Evolutionary conservation across 1,139 yeast species (phyloP).

Genomic region (Magnusiomyces magnusii): DNA sequence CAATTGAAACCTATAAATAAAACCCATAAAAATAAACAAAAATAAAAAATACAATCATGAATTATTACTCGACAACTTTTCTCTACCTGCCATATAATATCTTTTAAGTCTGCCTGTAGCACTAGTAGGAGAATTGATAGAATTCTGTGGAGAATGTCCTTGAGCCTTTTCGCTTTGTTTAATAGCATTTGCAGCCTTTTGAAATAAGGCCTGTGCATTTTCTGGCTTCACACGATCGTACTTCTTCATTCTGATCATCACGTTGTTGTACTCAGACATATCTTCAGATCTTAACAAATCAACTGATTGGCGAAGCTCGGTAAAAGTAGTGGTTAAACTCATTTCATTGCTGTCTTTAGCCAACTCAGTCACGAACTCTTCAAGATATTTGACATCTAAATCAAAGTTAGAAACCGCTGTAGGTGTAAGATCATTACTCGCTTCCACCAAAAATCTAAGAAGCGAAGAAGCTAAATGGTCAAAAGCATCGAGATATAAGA

Average conservation of each 20-base stretch:
- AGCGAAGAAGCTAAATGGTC: constrained; percentile 76
- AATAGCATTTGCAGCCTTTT: constrained; percentile 32
- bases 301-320: constrained; percentile 57
- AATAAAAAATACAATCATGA: no score
- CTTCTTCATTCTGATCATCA: constrained; percentile 47
- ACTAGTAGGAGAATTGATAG: constrained; percentile 8
- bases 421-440: constrained; percentile 35
- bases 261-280: constrained; percentile 47
- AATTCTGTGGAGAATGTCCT: constrained; percentile 47
- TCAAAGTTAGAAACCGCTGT: constrained; percentile 54
- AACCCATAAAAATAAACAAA: neutral
- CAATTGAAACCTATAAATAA: neutral
- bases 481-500: constrained; percentile 76
- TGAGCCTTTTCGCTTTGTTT: constrained; percentile 7
- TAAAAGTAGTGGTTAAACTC: constrained; percentile 40
- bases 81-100: constrained; percentile 11
- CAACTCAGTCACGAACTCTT: constrained; percentile 41
- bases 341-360: constrained; percentile 32
- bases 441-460: constrained; percentile 50
- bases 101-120: constrained; percentile 8
- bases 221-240: constrained; percentile 57
- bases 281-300: constrained; percentile 45
- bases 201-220: constrained; percentile 45
- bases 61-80: constrained; percentile 4
- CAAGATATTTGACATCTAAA: constrained; percentile 53